Evolutionary conservation across 2,329 filamentous ascomycete species (phyloP).

Genomic region (Claviceps maximensis): DNA sequence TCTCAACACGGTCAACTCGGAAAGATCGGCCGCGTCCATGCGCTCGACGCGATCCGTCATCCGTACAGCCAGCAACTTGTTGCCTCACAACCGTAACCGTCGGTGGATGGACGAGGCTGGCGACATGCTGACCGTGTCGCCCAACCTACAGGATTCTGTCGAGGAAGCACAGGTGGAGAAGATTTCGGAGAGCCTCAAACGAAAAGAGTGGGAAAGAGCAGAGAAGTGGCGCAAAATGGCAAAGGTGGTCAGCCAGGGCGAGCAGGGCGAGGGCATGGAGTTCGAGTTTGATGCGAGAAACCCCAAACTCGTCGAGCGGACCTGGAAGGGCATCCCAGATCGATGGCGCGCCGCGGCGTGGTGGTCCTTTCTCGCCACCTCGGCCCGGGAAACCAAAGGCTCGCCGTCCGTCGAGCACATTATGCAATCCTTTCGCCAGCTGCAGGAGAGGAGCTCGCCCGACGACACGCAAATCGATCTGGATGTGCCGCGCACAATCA

Average conservation of each 20-base stretch:
- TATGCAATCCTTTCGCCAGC: constrained; percentile 55
- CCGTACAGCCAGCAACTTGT: constrained; percentile 42
- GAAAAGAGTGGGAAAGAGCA: constrained; percentile 48
- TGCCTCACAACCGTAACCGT: constrained; percentile 48
- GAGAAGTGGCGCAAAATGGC: constrained; percentile 60
- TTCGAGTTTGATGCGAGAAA: constrained; percentile 72
- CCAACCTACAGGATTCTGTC: constrained; percentile 40
- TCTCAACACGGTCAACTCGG: constrained; percentile 43
- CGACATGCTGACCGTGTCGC: constrained; percentile 50
- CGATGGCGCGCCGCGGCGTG: constrained; percentile 87
- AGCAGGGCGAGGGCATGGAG: constrained; percentile 45
- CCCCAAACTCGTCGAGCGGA: constrained; percentile 77
- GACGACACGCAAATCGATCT: constrained; percentile 97
- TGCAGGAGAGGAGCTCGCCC: constrained; percentile 61
- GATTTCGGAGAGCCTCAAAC: constrained; percentile 41
- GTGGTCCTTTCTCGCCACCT: constrained; percentile 80
- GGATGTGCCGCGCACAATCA: constrained; percentile 91
- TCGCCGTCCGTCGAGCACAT: constrained; percentile 58
- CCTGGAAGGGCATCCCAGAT: constrained; percentile 97
- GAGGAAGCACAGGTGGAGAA: constrained; percentile 42
- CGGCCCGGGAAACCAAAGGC: constrained; percentile 50
- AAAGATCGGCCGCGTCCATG: constrained; percentile 35
- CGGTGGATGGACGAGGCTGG: constrained; percentile 51
- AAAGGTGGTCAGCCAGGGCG: constrained; percentile 37
- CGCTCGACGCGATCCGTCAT: constrained; percentile 42